Percentiles rank a stretch among this genome's conserved stretches.
Evolutionary conservation across 2,329 filamentous ascomycete genomes (phyloP).

Genomic region (Penicillium glabrum): DNA sequence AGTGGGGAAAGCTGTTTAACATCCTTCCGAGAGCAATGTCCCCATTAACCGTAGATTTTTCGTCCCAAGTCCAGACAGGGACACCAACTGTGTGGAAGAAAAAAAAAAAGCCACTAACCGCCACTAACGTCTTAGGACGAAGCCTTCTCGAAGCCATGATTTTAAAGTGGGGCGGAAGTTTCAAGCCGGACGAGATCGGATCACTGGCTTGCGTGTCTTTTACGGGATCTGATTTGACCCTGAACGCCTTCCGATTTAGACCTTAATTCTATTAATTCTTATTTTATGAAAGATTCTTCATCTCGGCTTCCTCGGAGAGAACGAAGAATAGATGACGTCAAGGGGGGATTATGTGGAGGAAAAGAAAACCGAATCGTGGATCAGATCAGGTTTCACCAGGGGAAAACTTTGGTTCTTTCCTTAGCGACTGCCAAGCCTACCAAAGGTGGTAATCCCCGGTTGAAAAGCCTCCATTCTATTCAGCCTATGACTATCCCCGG

Average conservation of each 20-base stretch:
- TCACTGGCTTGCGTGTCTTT: not conserved
- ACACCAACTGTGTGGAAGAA: slow-evolving; percentile 36
- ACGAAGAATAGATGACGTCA: not conserved
- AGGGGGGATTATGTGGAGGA: not conserved
- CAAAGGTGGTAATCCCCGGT: not conserved
- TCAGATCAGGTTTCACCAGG: not conserved
- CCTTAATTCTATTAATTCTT: too few species aligned
- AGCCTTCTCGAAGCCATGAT: not conserved
- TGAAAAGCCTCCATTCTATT: not conserved
- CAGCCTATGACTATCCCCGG: slow-evolving; percentile 2
- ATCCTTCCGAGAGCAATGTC: too few species aligned
- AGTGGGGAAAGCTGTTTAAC: not conserved
- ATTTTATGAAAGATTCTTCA: too few species aligned
- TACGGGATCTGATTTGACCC: not conserved
- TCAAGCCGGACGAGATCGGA: not conserved
- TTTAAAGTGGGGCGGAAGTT: not conserved
- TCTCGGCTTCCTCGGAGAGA: not conserved
- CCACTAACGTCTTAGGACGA: not conserved
- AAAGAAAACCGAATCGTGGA: not conserved
- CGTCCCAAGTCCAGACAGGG: not conserved
- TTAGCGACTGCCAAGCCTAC: not conserved
- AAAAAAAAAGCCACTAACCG: slow-evolving; percentile 38
- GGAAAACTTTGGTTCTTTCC: not conserved
- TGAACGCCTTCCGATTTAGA: not conserved
- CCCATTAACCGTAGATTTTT: not conserved